A percentile compares a stretch with the other conserved stretches of the same genome.
These are phyloP conservation scores for Stenogyne calaminthoides DNA, from an alignment of 305 asterid species.

Conservation along the genomic window DNA sequence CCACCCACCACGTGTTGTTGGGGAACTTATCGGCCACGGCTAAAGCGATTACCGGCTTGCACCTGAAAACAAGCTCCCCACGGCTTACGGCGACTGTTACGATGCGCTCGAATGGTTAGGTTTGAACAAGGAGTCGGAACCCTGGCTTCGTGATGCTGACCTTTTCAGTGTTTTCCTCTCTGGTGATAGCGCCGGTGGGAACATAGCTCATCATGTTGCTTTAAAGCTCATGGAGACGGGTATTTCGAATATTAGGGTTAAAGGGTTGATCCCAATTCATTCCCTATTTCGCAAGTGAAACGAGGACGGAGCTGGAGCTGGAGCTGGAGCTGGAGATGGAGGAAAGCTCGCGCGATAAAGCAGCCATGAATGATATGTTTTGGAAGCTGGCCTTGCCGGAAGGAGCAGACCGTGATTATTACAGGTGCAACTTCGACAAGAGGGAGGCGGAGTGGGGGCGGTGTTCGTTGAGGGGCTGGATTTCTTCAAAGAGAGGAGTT, in stretches of 20 bases:
- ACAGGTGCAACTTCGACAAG: slow-evolving; percentile 60
- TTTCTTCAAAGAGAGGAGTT: slow-evolving; percentile 79
- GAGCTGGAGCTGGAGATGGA: too few species aligned
- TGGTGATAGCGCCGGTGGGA: slow-evolving; percentile 89
- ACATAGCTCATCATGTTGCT: slow-evolving; percentile 72
- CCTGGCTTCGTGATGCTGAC: slow-evolving; percentile 51
- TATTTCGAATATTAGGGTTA: slow-evolving; percentile 27
- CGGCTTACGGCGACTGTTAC: slow-evolving; percentile 63
- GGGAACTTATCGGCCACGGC: slow-evolving; percentile 54
- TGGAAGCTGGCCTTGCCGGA: slow-evolving; percentile 78
- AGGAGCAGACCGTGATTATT: slow-evolving; percentile 55
- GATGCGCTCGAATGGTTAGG: slow-evolving; percentile 57
- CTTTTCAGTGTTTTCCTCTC: slow-evolving; percentile 58
- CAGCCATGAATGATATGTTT: slow-evolving; percentile 65
- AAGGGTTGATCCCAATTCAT: slow-evolving; percentile 68
- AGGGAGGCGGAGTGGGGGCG: slow-evolving; percentile 40
- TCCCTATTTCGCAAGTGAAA: slow-evolving; percentile 74
- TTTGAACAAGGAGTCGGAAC: slow-evolving; percentile 41
- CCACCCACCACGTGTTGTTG: too few species aligned
- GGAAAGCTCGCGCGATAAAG: slow-evolving; percentile 40
- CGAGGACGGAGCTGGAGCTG: slow-evolving; percentile 54
- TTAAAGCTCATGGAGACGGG: slow-evolving; percentile 12
- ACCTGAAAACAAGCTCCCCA: slow-evolving; percentile 76
- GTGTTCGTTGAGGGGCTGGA: slow-evolving; percentile 74
- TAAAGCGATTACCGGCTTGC: slow-evolving; percentile 74